Base-by-base conservation (phyloP, 1,284 basidiomycete species). In the Naganishia albida region DNA sequence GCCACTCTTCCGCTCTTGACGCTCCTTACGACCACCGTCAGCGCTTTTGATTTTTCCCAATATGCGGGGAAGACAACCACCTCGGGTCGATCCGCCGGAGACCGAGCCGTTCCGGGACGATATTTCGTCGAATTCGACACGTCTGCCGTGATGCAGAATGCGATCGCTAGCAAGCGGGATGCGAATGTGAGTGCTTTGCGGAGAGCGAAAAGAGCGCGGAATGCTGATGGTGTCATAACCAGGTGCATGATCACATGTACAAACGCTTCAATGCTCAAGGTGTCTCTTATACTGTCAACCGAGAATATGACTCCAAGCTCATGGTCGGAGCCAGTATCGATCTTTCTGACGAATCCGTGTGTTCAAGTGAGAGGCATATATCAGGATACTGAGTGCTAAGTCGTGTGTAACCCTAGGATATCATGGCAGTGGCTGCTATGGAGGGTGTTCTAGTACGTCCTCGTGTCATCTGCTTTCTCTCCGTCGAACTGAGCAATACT, bases 301-400 rank as follows among this genome's bases (percentile, higher is more conserved):
- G 75, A 62, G 80, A 82, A 68, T 83, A 80, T 72, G 74, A 76
- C 1, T 74, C 77, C 2, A 80, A 82, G 7, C 67, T 84, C 12
- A 83, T 84, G 70, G 68, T 81, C 28, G 83, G 83, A 26, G 81
- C 81, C 7, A 75, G 80, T 25, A 71, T 84, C 52, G 78, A 78
- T 13, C 66, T 82, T 15, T 56, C 56, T 3, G 65, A 15, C 8
- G 50, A 73, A 65, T 72, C 75, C 4, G 51, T 67, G 28, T 4
- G 50, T 23, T 28, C 25, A 20, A 43, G 39, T n/a, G 2, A 20
- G 38, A 20, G 4, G 34, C 15, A 15, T 20, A 13, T 16, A 10
- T 18, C 7, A 7, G 34, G 10, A 23, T 18, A 23, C 48, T 20
- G 16, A 49, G 10, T 3, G 15, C 13, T 28, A 13, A 12, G 13